Evolutionary conservation across 169 alveolate genomes (phyloP).

Genomic region (Theileria parva): DNA sequence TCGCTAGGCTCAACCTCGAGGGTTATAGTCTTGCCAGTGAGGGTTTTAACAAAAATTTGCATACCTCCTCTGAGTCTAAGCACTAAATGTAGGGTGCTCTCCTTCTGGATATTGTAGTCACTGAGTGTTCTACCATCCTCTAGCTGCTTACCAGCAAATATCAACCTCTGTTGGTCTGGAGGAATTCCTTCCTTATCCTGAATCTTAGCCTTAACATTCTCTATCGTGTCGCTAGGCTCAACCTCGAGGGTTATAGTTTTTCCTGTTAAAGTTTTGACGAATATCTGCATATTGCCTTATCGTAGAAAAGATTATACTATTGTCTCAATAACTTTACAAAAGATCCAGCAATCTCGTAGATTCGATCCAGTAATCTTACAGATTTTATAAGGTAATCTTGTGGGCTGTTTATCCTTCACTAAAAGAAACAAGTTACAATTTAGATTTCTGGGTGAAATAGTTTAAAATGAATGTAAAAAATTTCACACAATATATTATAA

Average conservation of each 20-base stretch:
- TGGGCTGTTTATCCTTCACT: neutral
- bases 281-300: constrained; percentile 85
- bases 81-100: constrained; percentile 95
- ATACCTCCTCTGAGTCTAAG: constrained; percentile 99
- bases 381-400: neutral
- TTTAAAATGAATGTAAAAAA: neutral
- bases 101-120: constrained; percentile 98
- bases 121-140: constrained; percentile 98
- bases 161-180: constrained; percentile 98
- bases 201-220: constrained; percentile 95
- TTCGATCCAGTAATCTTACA: neutral
- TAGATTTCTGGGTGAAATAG: neutral
- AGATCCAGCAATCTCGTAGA: neutral
- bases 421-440: neutral
- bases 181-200: constrained; percentile 98
- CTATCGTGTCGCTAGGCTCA: constrained; percentile 95
- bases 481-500: neutral
- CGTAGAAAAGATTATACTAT: neutral
- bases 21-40: constrained; percentile 94
- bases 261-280: constrained; percentile 95
- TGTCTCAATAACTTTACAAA: neutral
- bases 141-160: constrained; percentile 98
- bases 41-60: constrained; percentile 95
- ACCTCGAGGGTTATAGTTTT: constrained; percentile 94
- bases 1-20: constrained; percentile 95